Conservation (phyloP, 352 stramenopile genomes). For the Globisporangium carolinianum region DNA sequence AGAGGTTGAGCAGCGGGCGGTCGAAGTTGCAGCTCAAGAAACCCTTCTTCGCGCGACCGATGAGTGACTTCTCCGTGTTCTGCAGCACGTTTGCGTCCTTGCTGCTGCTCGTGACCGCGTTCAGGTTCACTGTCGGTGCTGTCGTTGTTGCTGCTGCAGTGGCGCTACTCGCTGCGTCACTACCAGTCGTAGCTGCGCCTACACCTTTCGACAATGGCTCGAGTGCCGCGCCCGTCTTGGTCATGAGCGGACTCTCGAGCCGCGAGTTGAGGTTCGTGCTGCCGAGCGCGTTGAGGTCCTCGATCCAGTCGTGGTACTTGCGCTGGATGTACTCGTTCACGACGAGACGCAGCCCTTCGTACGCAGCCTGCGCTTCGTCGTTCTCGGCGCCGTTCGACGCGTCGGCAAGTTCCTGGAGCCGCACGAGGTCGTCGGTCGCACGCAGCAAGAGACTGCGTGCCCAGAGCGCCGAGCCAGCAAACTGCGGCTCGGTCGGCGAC, state of each 20-base stretch:
- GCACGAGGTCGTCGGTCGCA: conserved; percentile 67
- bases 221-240: conserved; percentile 39
- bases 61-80: conserved; percentile 78
- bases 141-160: neutral
- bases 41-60: conserved; percentile 70
- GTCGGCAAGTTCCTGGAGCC: conserved; percentile 63
- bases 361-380: conserved; percentile 69
- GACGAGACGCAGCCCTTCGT: conserved; percentile 68
- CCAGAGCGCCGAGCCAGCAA: conserved; percentile 90
- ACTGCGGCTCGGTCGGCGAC: conserved; percentile 87
- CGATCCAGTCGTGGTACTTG: conserved; percentile 89
- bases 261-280: conserved; percentile 73
- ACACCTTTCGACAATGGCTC: conserved; percentile 6
- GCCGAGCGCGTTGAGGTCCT: conserved; percentile 76
- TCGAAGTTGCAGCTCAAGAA: conserved; percentile 95
- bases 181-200: conserved; percentile 1
- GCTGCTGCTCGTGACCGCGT: conserved; percentile 14
- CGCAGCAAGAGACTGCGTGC: conserved; percentile 82
- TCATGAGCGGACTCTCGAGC: conserved; percentile 85
- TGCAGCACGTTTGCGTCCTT: conserved; percentile 61
- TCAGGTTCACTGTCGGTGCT: conserved; percentile 23
- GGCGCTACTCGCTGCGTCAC: neutral
- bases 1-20: conserved; percentile 87
- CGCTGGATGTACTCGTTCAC: conserved; percentile 89
- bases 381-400: conserved; percentile 66